A percentile compares a stretch with the other conserved stretches of the same genome.
Conservation (phyloP, 1,139 yeast species). For the Scheffersomyces lignicola region DNA sequence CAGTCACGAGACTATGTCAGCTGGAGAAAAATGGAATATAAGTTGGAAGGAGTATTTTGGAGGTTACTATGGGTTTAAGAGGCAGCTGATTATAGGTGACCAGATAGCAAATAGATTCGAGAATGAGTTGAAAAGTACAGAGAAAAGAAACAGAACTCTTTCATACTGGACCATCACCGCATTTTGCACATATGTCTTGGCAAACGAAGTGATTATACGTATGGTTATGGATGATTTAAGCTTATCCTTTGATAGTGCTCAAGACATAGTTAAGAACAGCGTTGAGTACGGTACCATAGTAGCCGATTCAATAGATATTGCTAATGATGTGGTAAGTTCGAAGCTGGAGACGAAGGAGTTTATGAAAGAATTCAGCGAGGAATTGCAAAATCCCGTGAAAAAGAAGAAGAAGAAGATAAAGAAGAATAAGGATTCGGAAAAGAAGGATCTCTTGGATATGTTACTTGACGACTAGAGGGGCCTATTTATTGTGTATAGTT, state of each 20-base stretch:
- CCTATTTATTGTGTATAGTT: too few species aligned
- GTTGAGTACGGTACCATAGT: constrained; percentile 57
- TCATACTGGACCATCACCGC: constrained; percentile 61
- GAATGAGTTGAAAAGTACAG: constrained; percentile 24
- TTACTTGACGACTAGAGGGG: too few species aligned
- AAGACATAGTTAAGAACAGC: constrained; percentile 45
- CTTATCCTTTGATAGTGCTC: constrained; percentile 40
- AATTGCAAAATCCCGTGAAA: not conserved
- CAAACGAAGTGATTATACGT: constrained; percentile 60
- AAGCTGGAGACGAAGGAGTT: constrained; percentile 8
- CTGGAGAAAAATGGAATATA: constrained; percentile 46
- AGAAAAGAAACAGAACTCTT: constrained; percentile 40
- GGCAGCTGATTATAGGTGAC: constrained; percentile 54
- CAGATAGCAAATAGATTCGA: constrained; percentile 29
- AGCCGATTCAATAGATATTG: constrained; percentile 38
- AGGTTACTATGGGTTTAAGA: constrained; percentile 63
- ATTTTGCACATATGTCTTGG: constrained; percentile 58
- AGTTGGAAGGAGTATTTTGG: constrained; percentile 50
- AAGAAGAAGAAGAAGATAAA: constrained; percentile 3
- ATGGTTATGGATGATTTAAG: constrained; percentile 50
- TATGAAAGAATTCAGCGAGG: constrained; percentile 10
- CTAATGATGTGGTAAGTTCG: constrained; percentile 25
- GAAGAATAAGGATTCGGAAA: constrained; percentile 2
- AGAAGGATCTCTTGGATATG: not conserved
- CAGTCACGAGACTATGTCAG: constrained; percentile 43